phyloP scores from a whole-genome alignment of 2,329 filamentous ascomycete species.

The Parascedosporium putredinis region DNA sequence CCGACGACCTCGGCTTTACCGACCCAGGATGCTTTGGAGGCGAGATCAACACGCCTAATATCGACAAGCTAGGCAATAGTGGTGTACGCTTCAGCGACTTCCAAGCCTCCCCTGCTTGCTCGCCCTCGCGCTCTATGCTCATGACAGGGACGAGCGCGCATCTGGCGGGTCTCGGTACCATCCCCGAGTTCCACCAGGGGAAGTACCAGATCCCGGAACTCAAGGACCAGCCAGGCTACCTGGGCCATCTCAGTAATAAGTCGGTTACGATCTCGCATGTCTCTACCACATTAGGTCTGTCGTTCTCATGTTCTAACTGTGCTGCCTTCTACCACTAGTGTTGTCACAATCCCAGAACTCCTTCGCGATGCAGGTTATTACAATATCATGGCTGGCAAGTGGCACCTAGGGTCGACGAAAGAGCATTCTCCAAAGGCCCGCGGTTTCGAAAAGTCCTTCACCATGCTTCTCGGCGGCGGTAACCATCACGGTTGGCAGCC shows the following conservation, averaged over 20 bases:
- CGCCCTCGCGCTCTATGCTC: constrained; percentile 55
- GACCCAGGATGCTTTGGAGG: constrained; percentile 21
- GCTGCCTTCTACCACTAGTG: constrained; percentile 43
- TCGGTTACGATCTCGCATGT: background rate
- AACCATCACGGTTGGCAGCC: constrained; percentile 27
- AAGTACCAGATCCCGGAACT: constrained; percentile 9
- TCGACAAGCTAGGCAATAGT: constrained; percentile 17
- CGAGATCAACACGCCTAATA: constrained; percentile 23
- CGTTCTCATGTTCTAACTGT: constrained; percentile 15
- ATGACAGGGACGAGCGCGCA: constrained; percentile 33
- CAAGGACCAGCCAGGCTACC: constrained; percentile 1
- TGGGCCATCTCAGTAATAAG: constrained; percentile 4
- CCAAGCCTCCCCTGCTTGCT: constrained; percentile 55
- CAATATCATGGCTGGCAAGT: constrained; percentile 48
- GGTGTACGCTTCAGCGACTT: constrained; percentile 54
- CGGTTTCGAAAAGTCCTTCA: constrained; percentile 44
- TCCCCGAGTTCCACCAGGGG: constrained; percentile 3
- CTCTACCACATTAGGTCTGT: constrained; percentile 36
- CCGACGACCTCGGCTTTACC: constrained; percentile 24
- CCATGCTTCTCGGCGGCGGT: constrained; percentile 42
- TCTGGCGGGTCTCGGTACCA: constrained; percentile 12
- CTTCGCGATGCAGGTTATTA: constrained; percentile 45
- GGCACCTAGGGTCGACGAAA: constrained; percentile 39
- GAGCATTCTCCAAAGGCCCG: constrained; percentile 38
- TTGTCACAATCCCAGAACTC: constrained; percentile 42